These are phyloP conservation scores for Plantago lanceolata DNA, from an alignment of 305 asterid genomes.

Conservation along the genomic window DNA sequence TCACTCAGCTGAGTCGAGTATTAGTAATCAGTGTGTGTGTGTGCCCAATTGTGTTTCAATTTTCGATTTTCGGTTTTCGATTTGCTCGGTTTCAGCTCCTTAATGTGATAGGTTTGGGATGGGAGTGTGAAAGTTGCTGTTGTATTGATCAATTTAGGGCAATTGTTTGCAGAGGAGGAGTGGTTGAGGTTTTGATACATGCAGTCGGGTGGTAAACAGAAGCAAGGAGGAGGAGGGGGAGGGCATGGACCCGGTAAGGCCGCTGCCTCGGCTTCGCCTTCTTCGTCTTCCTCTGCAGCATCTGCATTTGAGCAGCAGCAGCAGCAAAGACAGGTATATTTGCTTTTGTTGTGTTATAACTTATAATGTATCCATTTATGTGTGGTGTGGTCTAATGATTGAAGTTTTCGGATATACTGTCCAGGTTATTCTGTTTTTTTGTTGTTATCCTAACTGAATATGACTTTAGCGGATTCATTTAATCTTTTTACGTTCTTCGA, in stretches of 20 bases:
- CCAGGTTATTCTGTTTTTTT: background rate
- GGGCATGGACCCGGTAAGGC: constrained; percentile 78
- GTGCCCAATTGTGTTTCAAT: too few species aligned
- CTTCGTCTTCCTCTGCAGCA: constrained; percentile 82
- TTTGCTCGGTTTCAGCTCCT: too few species aligned
- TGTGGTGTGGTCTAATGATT: constrained; percentile 1
- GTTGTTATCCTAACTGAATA: background rate
- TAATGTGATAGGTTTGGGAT: too few species aligned
- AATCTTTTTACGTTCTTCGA: too few species aligned
- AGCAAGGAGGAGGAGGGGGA: constrained; percentile 57
- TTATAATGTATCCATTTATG: background rate
- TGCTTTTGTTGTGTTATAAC: background rate
- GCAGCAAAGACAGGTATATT: constrained; percentile 41
- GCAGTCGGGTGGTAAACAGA: constrained; percentile 93
- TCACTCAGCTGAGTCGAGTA: too few species aligned
- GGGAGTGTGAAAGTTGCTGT: constrained; percentile 2
- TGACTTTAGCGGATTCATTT: too few species aligned
- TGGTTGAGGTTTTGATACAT: constrained; percentile 37
- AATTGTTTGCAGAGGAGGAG: background rate
- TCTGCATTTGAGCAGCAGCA: constrained; percentile 87
- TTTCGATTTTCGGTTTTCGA: too few species aligned
- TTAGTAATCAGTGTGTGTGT: too few species aligned
- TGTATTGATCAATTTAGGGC: constrained; percentile 5
- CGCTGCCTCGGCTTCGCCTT: constrained; percentile 78
- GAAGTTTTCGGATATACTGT: background rate